Conservation (phyloP, 176 grass and related monocot species). For the Triticum monococcum region DNA sequence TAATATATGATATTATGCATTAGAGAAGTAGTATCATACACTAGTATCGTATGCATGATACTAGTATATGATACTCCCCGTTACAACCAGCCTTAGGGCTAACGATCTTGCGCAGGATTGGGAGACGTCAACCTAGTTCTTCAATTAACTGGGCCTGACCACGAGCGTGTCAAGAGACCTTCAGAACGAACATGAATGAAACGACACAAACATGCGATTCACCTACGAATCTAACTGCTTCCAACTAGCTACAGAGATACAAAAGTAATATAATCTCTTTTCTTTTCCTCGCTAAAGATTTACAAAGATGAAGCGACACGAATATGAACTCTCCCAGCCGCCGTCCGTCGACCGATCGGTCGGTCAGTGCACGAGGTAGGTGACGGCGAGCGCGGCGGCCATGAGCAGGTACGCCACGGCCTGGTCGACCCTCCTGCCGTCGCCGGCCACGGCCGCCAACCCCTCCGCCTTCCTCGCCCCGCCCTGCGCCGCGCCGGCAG, state of each 20-base stretch:
- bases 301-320: neutral
- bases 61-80: too few species aligned
- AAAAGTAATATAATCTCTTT: too few species aligned
- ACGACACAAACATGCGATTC: neutral
- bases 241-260: too few species aligned
- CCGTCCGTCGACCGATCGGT: neutral
- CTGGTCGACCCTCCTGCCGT: conserved; percentile 10
- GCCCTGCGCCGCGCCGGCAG: neutral
- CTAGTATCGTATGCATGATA: too few species aligned
- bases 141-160: too few species aligned
- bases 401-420: conserved; percentile 23
- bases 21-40: too few species aligned
- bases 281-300: neutral
- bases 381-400: conserved; percentile 16
- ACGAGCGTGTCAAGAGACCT: too few species aligned
- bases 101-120: too few species aligned
- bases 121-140: too few species aligned
- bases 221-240: neutral
- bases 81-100: too few species aligned
- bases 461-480: neutral
- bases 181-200: neutral
- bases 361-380: conserved; percentile 14
- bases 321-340: neutral
- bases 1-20: too few species aligned
- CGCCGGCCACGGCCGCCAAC: neutral